Evolutionary conservation across 176 grass and related monocot genomes (phyloP).

Genomic region (Paspalum vaginatum): DNA sequence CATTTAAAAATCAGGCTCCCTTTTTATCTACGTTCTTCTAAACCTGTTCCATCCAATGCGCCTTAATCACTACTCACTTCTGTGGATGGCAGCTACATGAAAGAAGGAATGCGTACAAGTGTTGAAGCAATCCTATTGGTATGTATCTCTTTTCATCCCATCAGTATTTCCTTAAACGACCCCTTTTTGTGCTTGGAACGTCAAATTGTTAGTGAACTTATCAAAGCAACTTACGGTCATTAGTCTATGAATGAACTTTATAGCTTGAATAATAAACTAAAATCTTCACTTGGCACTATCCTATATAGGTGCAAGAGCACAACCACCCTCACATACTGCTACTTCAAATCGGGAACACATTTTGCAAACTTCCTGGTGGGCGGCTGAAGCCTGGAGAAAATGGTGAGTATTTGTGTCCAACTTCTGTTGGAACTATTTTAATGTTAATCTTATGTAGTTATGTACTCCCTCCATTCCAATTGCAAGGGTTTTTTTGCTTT

Average conservation of each 20-base stretch:
- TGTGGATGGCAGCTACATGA: constrained; percentile 83
- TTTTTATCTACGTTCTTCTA: constrained; percentile 17
- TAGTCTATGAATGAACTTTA: background rate
- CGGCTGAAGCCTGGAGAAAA: constrained; percentile 97
- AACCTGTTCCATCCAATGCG: background rate
- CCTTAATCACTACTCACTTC: constrained; percentile 9
- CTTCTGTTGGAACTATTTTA: background rate
- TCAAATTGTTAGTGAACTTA: background rate
- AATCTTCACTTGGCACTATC: background rate
- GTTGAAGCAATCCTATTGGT: constrained; percentile 97
- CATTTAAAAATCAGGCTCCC: background rate
- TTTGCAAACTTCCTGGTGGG: constrained; percentile 99
- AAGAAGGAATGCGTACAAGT: constrained; percentile 98
- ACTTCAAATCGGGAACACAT: constrained; percentile 97
- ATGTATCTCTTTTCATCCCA: constrained; percentile 11
- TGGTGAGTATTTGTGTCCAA: constrained; percentile 39
- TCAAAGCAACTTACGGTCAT: background rate
- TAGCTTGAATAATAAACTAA: constrained; percentile 23
- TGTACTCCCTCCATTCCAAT: background rate
- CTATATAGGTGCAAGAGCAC: constrained; percentile 90
- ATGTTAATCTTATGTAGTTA: background rate
- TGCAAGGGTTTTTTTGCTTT: too few relatives aligned
- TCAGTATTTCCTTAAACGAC: background rate
- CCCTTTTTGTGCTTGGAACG: background rate
- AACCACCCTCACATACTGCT: constrained; percentile 93